phyloP scores from a whole-genome alignment of 805 yeast species.

The Metschnikowia kunwiensis region DNA sequence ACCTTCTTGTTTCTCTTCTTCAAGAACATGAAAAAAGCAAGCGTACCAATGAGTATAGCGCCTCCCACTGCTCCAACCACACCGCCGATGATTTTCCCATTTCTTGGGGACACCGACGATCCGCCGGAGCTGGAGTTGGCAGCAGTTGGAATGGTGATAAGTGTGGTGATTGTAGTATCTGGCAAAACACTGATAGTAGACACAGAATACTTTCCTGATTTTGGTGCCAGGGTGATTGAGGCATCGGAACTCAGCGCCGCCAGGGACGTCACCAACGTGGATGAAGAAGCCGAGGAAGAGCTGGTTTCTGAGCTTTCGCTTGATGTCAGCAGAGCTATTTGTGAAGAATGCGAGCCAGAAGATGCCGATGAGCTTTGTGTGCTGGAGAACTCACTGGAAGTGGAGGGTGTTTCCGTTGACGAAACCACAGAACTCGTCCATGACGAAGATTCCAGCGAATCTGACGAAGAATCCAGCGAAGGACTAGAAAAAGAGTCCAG shows the following conservation, averaged over 20 bases:
- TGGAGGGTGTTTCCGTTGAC: not conserved
- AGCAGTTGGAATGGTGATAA: conserved; percentile 38
- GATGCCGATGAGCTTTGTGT: not conserved
- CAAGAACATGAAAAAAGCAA: conserved; percentile 36
- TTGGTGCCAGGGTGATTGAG: conserved; percentile 8
- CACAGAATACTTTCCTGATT: conserved; percentile 10
- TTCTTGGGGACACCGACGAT: conserved; percentile 9
- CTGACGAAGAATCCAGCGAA: conserved; percentile 2
- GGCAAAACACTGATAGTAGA: conserved; percentile 23
- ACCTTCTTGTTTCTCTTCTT: conserved; percentile 29
- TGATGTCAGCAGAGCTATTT: conserved; percentile 6
- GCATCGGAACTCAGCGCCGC: not conserved
- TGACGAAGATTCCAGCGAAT: conserved; percentile 1
- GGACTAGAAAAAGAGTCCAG: no score
- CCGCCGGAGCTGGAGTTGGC: conserved; percentile 15
- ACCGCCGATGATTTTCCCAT: conserved; percentile 41
- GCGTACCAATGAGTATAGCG: conserved; percentile 36
- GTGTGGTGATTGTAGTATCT: conserved; percentile 41
- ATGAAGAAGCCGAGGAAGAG: conserved; percentile 1
- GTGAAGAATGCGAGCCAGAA: not conserved
- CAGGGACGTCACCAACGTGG: not conserved
- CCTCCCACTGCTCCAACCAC: conserved; percentile 49
- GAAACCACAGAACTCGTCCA: not conserved
- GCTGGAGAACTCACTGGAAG: not conserved
- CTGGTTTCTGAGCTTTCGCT: conserved; percentile 1